Evolutionary conservation across 108 stramenopile genomes (phyloP), one percentile per base, ranked within the genome.

Genomic region (Discostella pseudostelligera): DNA sequence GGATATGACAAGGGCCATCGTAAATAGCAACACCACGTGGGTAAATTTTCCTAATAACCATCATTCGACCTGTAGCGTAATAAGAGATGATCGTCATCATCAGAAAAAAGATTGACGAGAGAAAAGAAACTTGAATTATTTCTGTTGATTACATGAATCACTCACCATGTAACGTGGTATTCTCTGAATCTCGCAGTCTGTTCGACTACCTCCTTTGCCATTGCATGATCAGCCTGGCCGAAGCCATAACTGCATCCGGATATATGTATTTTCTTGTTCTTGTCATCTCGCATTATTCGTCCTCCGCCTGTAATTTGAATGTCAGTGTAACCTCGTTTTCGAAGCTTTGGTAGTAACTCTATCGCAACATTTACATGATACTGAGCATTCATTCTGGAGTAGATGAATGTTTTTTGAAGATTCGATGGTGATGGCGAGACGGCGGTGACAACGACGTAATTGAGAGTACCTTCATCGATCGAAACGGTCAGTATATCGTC

Each of bases 361-460:
- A 87, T 87, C 2, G 89, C 92, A 12, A 82, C 87, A 76, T 93
- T 80, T 20, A 81, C 75, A 72, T 93, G 92, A 62, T 93, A 93
- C 0, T 59, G n/a, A 0, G 92, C 88, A 37, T 69, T 69, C 22
- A 55, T 55, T 20, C 76, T 75, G 39, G 83, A 85, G 16, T 77
- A 72, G n/a, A 93, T 87, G 80, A 90, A 90, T 25, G 71, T 45
- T 61, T 76, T 62, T 22, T 49, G 32, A 32, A 32, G 32, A 4
- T 32, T 32, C 32, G 13, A 9, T 13, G 26, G 25, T 13, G 40
- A 20, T 24, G 86, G 85, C 36, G 59, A 22, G n/a, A 17, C 22
- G 7, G 89, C 92, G 8, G 59, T 67, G 13, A 90, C 81, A 46
- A 90, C 64, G 17, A 90, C 89, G 76, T 93, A 93, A 76, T 93